Evolutionary conservation across 2,329 filamentous ascomycete genomes (phyloP), one percentile per base, ranked within the genome.

Genomic region (Aspergillus sp.): DNA sequence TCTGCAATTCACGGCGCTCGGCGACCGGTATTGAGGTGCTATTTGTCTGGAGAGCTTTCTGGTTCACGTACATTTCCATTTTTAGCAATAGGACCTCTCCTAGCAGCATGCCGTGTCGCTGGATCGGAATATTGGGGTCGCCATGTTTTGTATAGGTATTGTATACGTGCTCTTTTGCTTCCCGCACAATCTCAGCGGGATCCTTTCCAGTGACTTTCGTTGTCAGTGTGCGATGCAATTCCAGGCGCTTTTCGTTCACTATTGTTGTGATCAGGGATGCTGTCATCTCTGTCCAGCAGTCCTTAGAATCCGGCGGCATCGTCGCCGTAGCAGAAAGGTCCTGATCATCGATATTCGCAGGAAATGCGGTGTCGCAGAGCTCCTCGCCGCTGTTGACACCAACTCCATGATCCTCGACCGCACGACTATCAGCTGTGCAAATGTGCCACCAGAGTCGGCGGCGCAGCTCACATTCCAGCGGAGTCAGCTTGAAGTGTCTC

Each of bases 261-360:
- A 86, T 81, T 63, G 82, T 83, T 5, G 80, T 79, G n/a, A 85
- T 79, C 2, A 87, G 69, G 10, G 77, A 79, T 58, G 86, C 81
- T 0, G 84, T 82, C 80, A 87, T 86, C 30, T 84, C 81, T 0
- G 86, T 87, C 70, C 84, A 87, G 15, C 82, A 82, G 2, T 71
- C 65, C 2, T 82, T 77, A 12, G 83, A 78, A 0, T 77, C 65
- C 0, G 84, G 83, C 1, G 82, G 78, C 0, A 80, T 76, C 8
- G 70, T 75, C 79, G 83, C 84, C 7, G 76, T 74, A 0, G 84
- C 82, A 4, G 73, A 70, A 1, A 87, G 70, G 45, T 85, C 82
- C 13, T 66, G 69, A 62, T 87, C 85, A 57, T 87, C 81, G 45
- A 87, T 72, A 58, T 87, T 87, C 3, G 62, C 38, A 1, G 69